Base-by-base conservation (phyloP, 106 monocot species). In the Ottelia alismoides region DNA sequence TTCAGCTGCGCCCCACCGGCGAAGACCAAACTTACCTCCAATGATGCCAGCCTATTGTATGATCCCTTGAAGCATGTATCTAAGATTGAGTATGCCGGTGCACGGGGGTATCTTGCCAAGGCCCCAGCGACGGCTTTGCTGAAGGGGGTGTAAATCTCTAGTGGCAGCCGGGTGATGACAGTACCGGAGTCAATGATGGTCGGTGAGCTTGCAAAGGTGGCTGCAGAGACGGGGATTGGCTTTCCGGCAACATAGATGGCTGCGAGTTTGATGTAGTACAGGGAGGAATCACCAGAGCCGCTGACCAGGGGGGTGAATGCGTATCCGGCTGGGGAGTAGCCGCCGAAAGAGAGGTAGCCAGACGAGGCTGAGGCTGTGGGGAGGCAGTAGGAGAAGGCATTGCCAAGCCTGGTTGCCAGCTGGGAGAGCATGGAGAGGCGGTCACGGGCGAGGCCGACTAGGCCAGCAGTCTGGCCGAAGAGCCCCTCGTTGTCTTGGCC, bases 401-500 rank as follows among this genome's bases (percentile, higher is more conserved):
- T 31, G 20, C 83, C 80, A 10, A 51, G 25, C 16, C 24, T 69
- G 0, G 75, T 31, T 0, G 73, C 51, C 19, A 84, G 27, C 43
- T 94, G 94, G 49, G 64, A 58, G 9, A 81, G 62, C 44, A 94
- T 43, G 22, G 94, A 94, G 22, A 94, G 69, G 43, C 63, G 66
- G 71, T 88, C 76, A 24, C 68, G 70, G 1, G 80, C 73, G 0
- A 94, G 78, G 11, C 94, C 94, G 35, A 94, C 56, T 49, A 94
- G 66, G n/a, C 94, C 94, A 2, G 84, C 94, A 1, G 84, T 55
- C 5, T 29, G 40, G 2, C 94, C 94, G 74, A 88, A 94, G 11
- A 94, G 75, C 49, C 94, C 94, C 48, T 81, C 76, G 53, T 94
- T 94, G 71, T 88, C 81, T 54, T 84, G 76, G 12, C 94, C 94